These are phyloP conservation scores for Dissophora globulifera DNA, from an alignment of 192 early-diverging fungal species.

Conservation along the genomic window DNA sequence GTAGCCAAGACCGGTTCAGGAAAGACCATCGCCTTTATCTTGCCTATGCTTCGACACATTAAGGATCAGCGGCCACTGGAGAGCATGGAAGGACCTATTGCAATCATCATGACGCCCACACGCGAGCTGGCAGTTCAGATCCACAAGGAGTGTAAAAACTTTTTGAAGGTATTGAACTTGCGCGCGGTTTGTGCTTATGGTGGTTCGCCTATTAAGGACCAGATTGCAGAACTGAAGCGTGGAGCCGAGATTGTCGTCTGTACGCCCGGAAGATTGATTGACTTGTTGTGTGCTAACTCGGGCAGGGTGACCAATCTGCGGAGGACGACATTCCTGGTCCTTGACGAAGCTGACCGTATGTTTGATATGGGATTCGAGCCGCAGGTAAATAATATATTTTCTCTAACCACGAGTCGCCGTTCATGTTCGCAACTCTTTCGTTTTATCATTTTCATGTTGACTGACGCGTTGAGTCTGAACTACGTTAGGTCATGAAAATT, in stretches of 20 bases:
- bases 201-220: slow-evolving; percentile 87
- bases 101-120: slow-evolving; percentile 92
- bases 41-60: slow-evolving; percentile 96
- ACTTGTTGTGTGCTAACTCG: slow-evolving; percentile 87
- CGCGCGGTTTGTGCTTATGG: slow-evolving; percentile 91
- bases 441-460: too few relatives aligned
- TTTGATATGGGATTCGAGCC: slow-evolving; percentile 99
- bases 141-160: slow-evolving; percentile 91
- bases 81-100: slow-evolving; percentile 85
- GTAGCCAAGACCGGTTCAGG: slow-evolving; percentile 95
- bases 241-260: slow-evolving; percentile 94
- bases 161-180: slow-evolving; percentile 86
- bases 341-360: slow-evolving; percentile 98
- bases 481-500: slow-evolving; percentile 92
- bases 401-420: too few relatives aligned
- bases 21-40: slow-evolving; percentile 92
- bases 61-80: slow-evolving; percentile 86
- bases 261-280: slow-evolving; percentile 92
- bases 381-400: too few relatives aligned
- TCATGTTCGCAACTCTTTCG: too few relatives aligned
- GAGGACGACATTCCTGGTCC: slow-evolving; percentile 92
- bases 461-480: too few relatives aligned
- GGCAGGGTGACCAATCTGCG: slow-evolving; percentile 88
- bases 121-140: slow-evolving; percentile 94
- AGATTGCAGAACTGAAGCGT: slow-evolving; percentile 89